These are phyloP conservation scores for Penicillium hordei DNA, from an alignment of 2,329 filamentous ascomycete genomes.

Conservation along the genomic window DNA sequence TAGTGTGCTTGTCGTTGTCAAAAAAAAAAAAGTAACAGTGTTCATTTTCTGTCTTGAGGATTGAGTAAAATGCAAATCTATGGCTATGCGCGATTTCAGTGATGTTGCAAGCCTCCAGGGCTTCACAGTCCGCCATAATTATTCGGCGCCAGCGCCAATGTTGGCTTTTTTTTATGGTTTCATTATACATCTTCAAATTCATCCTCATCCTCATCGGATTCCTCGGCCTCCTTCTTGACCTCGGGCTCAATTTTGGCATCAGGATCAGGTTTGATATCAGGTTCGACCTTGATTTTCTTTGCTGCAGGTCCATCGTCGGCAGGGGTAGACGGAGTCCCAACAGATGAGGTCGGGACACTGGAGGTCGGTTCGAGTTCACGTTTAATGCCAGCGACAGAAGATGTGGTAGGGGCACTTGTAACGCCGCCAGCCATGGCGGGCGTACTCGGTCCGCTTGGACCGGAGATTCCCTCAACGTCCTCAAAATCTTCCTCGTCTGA, in stretches of 20 bases:
- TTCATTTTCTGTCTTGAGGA: not conserved
- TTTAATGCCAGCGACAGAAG: constrained; percentile 34
- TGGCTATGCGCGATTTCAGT: not conserved
- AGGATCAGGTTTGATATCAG: constrained; percentile 13
- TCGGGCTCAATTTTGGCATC: constrained; percentile 14
- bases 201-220: constrained; percentile 9
- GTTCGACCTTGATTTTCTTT: constrained; percentile 43
- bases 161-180: not conserved
- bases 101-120: not conserved
- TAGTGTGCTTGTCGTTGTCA: not conserved
- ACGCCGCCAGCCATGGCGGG: constrained; percentile 31
- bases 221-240: constrained; percentile 10
- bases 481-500: constrained; percentile 48
- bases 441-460: constrained; percentile 37
- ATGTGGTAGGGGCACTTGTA: constrained; percentile 28
- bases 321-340: constrained; percentile 39
- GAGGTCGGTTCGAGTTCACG: constrained; percentile 42
- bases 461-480: constrained; percentile 43
- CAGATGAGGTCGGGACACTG: constrained; percentile 40
- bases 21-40: not conserved
- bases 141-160: constrained; percentile 9
- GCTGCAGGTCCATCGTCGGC: constrained; percentile 40
- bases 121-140: not conserved
- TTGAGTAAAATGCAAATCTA: not conserved
- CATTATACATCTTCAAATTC: constrained; percentile 13